A percentile compares a stretch with the other conserved stretches of the same genome.
These are phyloP conservation scores for Exophiala calicioides DNA, from an alignment of 2,329 filamentous ascomycete species.

Conservation along the genomic window DNA sequence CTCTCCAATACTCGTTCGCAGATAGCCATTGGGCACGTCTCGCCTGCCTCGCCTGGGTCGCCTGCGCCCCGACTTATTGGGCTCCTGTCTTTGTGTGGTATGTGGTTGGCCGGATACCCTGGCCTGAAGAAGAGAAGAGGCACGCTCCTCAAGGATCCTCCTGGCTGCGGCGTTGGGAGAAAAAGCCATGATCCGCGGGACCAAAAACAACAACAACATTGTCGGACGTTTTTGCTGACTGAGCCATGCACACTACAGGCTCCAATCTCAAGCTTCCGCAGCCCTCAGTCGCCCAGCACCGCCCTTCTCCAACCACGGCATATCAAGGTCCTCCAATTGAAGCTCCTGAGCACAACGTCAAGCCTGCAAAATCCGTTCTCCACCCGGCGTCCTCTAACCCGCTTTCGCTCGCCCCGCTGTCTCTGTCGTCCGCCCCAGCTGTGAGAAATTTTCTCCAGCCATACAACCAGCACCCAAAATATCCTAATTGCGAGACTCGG, in stretches of 20 bases:
- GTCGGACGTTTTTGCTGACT: constrained; percentile 16
- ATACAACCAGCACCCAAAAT: constrained; percentile 12
- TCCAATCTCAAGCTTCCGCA: constrained; percentile 15
- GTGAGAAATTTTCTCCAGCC: constrained; percentile 20
- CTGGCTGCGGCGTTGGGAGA: constrained; percentile 1
- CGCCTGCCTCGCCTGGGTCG: constrained; percentile 13
- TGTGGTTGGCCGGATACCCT: constrained; percentile 21
- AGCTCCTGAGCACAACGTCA: constrained; percentile 16
- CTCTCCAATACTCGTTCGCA: constrained; percentile 2
- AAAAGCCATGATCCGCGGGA: constrained; percentile 1
- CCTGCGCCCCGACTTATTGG: constrained; percentile 11
- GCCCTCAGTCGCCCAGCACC: constrained; percentile 2
- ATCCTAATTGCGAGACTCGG: constrained; percentile 9
- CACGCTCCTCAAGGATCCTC: too few relatives aligned
- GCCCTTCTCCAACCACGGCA: constrained; percentile 8
- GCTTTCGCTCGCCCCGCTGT: constrained; percentile 17
- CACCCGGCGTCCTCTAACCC: constrained; percentile 15
- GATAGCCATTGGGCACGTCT: constrained; percentile 15
- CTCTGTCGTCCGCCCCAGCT: too few relatives aligned
- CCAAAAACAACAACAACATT: constrained; percentile 3
- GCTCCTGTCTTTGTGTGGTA: constrained; percentile 1
- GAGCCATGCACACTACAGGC: constrained; percentile 13
- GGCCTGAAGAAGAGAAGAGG: constrained; percentile 5
- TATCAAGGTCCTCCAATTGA: neutral
- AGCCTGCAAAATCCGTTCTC: constrained; percentile 12